These are phyloP conservation scores for Heliocybe sulcata DNA, from an alignment of 1,284 basidiomycete species.

Conservation along the genomic window DNA sequence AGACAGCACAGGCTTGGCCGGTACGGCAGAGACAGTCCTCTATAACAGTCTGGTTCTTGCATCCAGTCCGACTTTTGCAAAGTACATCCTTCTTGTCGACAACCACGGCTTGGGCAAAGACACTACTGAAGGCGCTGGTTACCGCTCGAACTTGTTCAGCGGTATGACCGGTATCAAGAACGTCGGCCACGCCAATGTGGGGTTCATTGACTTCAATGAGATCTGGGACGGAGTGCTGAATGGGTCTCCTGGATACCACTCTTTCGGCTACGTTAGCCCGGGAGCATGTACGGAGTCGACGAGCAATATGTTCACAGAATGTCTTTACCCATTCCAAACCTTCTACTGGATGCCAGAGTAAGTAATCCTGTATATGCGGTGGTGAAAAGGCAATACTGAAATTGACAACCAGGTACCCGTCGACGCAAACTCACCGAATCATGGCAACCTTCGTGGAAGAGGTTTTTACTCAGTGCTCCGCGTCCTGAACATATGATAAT, in stretches of 20 bases:
- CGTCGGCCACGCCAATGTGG: constrained; percentile 24
- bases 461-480: constrained; percentile 25
- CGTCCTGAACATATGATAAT: too few species aligned
- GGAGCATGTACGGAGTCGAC: constrained; percentile 25
- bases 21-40: constrained; percentile 20
- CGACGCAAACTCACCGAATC: constrained; percentile 28
- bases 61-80: constrained; percentile 33
- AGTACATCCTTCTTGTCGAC: constrained; percentile 38
- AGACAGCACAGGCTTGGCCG: constrained; percentile 23
- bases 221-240: constrained; percentile 40
- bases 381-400: neutral
- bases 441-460: constrained; percentile 37
- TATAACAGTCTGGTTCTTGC: constrained; percentile 29
- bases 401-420: constrained; percentile 22
- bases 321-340: constrained; percentile 32
- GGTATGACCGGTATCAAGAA: neutral
- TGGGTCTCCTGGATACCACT: constrained; percentile 18
- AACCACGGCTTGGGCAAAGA: constrained; percentile 36
- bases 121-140: constrained; percentile 30
- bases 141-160: constrained; percentile 32
- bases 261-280: constrained; percentile 38
- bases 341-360: constrained; percentile 43
- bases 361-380: constrained; percentile 8
- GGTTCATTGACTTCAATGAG: constrained; percentile 34
- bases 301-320: constrained; percentile 22